Base-by-base conservation (phyloP, 495 filamentous ascomycete species). In the Aspergillus bertholletiae region DNA sequence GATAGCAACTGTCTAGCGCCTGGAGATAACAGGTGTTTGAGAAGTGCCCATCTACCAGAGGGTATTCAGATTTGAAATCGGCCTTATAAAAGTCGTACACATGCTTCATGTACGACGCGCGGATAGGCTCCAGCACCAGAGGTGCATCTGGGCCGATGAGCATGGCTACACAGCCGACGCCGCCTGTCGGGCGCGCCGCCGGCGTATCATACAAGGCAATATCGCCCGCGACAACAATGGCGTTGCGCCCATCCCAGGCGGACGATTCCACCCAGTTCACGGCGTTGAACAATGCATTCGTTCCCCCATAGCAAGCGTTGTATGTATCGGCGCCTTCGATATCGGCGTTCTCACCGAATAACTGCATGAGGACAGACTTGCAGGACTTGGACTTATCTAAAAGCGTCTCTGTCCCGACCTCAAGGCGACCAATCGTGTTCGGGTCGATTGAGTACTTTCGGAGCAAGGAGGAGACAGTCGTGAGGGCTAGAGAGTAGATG, bases 301-400 rank as follows among this genome's bases (percentile, higher is more conserved):
- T 98, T 53, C 94, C 94, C 61, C 94, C 94, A 69, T 98, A 98
- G 84, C 94, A 98, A 50, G 94, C 94, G 68, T 98, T 98, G 64
- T 97, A 77, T 26, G 88, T 96, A 74, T 98, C 94, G 27, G 97
- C 85, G 73, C 94, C 94, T 78, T 97, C 95, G 40, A 98, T 80
- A 78, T 96, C 96, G 80, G 86, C 91, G 69, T 90, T 90, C 55
- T 84, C 86, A 66, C 86, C 82, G 63, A 98, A 96, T 24, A 98
- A 81, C 76, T 97, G 94, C 94, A 98, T 98, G 56, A 97, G 76
- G 47, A 98, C 93, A 15, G 92, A 89, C 84, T 98, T 98, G 80
- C 97, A 95, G 26, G 95, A 97, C 82, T 98, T 98, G 62, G 94
- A 97, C 82, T 98, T 98, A 82, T 98, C 94, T 66, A 98, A 81